A percentile compares a stretch with the other conserved stretches of the same genome.
phyloP scores from a whole-genome alignment of 2,329 filamentous ascomycete species.

The Pyricularia sp. region DNA sequence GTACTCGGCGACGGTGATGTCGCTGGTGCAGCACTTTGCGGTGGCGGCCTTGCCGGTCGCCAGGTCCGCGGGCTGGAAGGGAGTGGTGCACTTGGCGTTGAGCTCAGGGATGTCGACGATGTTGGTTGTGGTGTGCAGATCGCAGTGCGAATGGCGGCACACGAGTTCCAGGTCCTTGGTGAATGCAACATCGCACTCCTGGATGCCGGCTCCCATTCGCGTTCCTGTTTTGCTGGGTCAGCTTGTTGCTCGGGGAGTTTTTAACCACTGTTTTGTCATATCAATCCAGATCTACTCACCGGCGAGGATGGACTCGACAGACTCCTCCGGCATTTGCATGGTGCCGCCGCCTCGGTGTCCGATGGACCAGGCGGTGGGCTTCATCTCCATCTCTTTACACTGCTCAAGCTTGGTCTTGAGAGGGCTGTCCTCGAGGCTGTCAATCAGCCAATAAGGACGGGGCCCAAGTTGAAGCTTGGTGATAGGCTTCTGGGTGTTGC shows the following conservation, averaged over 20 bases:
- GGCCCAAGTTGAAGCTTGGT: constrained; percentile 45
- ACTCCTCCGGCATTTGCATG: constrained; percentile 53
- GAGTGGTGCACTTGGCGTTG: constrained; percentile 48
- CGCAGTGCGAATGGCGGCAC: constrained; percentile 54
- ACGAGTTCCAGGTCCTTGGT: constrained; percentile 53
- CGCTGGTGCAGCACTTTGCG: constrained; percentile 58
- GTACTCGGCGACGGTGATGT: constrained; percentile 56
- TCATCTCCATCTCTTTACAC: constrained; percentile 42
- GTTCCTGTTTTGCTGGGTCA: not conserved
- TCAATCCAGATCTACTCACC: constrained; percentile 20
- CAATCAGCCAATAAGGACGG: constrained; percentile 50
- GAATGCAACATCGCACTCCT: constrained; percentile 57
- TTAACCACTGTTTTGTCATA: not conserved
- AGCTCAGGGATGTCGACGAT: constrained; percentile 49
- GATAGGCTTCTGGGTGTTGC: constrained; percentile 15
- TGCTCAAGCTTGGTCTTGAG: constrained; percentile 46
- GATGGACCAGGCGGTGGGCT: constrained; percentile 42
- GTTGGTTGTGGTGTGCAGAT: constrained; percentile 56
- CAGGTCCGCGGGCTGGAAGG: constrained; percentile 39
- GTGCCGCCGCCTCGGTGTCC: constrained; percentile 50
- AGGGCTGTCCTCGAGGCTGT: constrained; percentile 45
- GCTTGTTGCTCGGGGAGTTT: not conserved
- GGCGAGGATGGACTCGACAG: constrained; percentile 42
- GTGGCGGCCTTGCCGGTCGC: constrained; percentile 35
- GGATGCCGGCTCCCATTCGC: constrained; percentile 52